A percentile compares a stretch with the other conserved stretches of the same genome.
These are phyloP conservation scores for Byssothecium circinans DNA, from an alignment of 2,329 filamentous ascomycete species.

Conservation along the genomic window DNA sequence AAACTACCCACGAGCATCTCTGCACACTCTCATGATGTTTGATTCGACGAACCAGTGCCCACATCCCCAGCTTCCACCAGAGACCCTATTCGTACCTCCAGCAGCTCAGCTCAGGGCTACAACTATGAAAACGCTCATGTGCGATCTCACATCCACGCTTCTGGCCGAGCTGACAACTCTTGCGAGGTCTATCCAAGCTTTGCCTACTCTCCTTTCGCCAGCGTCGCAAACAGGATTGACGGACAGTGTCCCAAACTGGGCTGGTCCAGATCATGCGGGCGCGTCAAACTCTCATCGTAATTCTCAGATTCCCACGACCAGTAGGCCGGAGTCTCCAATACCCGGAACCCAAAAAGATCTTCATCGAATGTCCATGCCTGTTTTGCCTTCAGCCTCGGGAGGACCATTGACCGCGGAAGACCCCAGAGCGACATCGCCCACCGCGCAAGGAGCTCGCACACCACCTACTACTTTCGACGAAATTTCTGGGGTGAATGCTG, in stretches of 20 bases:
- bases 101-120: conserved; percentile 69
- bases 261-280: conserved; percentile 25
- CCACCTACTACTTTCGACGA: conserved; percentile 55
- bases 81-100: conserved; percentile 71
- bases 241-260: conserved; percentile 35
- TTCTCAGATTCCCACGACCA: conserved; percentile 30
- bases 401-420: conserved; percentile 27
- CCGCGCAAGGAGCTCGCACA: conserved; percentile 31
- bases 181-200: conserved; percentile 51
- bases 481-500: conserved; percentile 38
- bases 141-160: conserved; percentile 48
- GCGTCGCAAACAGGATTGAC: conserved; percentile 30
- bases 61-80: conserved; percentile 57
- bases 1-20: conserved; percentile 72
- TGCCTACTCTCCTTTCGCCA: conserved; percentile 65
- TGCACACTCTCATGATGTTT: conserved; percentile 79
- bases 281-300: conserved; percentile 31
- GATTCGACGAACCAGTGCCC: conserved; percentile 58
- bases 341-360: conserved; percentile 55
- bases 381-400: conserved; percentile 50
- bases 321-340: conserved; percentile 35
- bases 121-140: conserved; percentile 58
- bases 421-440: conserved; percentile 29
- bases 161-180: conserved; percentile 52
- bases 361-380: conserved; percentile 80